These are phyloP conservation scores for Copromyces sp. DNA, from an alignment of 495 filamentous ascomycete genomes.

Conservation along the genomic window DNA sequence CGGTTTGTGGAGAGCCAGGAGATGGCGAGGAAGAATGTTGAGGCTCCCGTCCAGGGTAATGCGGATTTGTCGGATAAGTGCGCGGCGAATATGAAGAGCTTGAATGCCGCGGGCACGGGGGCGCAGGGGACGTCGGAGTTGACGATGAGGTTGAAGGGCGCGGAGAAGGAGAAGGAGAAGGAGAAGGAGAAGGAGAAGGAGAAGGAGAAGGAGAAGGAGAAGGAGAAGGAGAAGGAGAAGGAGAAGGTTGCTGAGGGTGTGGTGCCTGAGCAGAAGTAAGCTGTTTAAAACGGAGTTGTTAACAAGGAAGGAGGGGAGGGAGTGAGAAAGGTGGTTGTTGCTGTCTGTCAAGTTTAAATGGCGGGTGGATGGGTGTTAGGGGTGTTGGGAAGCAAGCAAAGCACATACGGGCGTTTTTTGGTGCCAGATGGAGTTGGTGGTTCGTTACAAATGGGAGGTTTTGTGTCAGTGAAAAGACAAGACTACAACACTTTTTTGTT, in stretches of 20 bases:
- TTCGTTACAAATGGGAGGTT: not conserved
- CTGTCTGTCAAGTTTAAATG: not conserved
- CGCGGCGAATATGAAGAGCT: not conserved
- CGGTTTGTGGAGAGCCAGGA: constrained; percentile 58
- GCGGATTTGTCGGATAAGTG: not conserved
- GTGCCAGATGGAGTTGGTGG: not conserved
- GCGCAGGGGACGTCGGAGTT: not conserved
- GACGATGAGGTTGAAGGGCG: not conserved
- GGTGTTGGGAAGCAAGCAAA: not conserved
- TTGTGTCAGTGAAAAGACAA: not conserved
- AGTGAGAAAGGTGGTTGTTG: not conserved
- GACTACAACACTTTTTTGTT: not conserved
- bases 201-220: too few species aligned
- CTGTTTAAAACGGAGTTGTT: not conserved
- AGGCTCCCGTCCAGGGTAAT: not conserved
- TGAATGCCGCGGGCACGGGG: not conserved
- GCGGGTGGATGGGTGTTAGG: not conserved
- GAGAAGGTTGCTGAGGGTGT: not conserved
- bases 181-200: not conserved
- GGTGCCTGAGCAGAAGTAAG: not conserved
- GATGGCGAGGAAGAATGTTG: constrained; percentile 50
- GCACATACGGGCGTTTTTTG: not conserved
- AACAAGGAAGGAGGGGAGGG: not conserved
- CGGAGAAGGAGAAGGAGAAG: too few species aligned
- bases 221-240: too few species aligned